phyloP scores from a whole-genome alignment of 2,329 filamentous ascomycete genomes.

The Colletotrichum orchidophilum region DNA sequence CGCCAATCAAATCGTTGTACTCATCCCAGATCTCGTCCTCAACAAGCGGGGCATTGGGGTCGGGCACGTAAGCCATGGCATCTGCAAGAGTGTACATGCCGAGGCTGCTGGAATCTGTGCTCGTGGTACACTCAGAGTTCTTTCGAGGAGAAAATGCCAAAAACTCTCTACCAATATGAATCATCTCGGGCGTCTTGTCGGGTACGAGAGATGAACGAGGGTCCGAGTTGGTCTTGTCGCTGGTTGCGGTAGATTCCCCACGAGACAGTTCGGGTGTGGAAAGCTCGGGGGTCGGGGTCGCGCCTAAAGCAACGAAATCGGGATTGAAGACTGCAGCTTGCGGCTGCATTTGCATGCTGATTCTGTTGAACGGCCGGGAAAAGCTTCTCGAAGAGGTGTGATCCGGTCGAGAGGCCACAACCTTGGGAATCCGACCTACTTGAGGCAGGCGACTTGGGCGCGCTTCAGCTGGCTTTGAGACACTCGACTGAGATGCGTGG shows the following conservation, averaged over 20 bases:
- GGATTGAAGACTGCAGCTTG: conserved; percentile 41
- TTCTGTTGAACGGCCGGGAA: conserved; percentile 79
- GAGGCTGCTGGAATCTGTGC: conserved; percentile 66
- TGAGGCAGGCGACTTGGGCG: conserved; percentile 76
- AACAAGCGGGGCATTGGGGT: conserved; percentile 67
- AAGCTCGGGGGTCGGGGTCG: conserved; percentile 51
- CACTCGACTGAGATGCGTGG: conserved; percentile 10
- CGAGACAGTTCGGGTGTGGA: conserved; percentile 50
- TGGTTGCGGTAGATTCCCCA: conserved; percentile 47
- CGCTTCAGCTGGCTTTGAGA: conserved; percentile 28
- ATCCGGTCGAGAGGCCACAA: conserved; percentile 75
- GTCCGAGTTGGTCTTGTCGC: conserved; percentile 43
- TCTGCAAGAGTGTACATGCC: conserved; percentile 67
- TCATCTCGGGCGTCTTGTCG: conserved; percentile 43
- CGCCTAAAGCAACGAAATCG: conserved; percentile 53
- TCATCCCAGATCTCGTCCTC: conserved; percentile 96
- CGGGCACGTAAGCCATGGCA: conserved; percentile 73
- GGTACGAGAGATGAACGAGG: conserved; percentile 43
- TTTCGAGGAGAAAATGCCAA: conserved; percentile 78
- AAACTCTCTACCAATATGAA: conserved; percentile 66
- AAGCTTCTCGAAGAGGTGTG: conserved; percentile 81
- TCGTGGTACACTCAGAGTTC: conserved; percentile 68
- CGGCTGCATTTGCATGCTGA: conserved; percentile 55
- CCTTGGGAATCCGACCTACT: conserved; percentile 86
- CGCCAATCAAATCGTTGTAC: conserved; percentile 88